A percentile compares a stretch with the other conserved stretches of the same genome.
phyloP scores from a whole-genome alignment of 2,329 filamentous ascomycete species.

The Trichoderma endophyticum region DNA sequence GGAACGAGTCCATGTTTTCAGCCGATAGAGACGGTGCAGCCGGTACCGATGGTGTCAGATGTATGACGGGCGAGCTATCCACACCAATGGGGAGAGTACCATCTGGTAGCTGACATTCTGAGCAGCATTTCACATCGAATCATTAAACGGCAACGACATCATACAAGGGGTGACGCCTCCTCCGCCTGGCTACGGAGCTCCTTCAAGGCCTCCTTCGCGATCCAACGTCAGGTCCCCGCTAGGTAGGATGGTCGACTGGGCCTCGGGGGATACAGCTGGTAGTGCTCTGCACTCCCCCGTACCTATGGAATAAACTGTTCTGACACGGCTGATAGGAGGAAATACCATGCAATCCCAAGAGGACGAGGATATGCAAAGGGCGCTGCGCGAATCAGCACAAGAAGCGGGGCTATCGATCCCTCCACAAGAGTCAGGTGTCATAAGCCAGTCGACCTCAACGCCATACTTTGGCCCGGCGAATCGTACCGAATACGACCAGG shows the following conservation, averaged over 20 bases:
- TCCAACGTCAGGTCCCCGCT: conserved; percentile 56
- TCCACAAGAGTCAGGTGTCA: conserved; percentile 50
- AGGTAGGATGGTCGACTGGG: conserved; percentile 49
- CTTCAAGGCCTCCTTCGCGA: conserved; percentile 62
- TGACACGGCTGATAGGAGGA: conserved; percentile 34
- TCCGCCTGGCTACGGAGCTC: conserved; percentile 43
- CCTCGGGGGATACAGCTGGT: conserved; percentile 42
- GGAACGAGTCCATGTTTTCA: conserved; percentile 54
- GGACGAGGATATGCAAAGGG: conserved; percentile 55
- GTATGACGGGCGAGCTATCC: conserved; percentile 33
- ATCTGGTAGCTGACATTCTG: conserved; percentile 23
- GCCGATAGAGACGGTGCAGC: conserved; percentile 50
- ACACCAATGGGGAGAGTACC: neutral
- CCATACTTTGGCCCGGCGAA: conserved; percentile 60
- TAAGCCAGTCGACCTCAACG: conserved; percentile 37
- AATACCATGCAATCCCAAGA: conserved; percentile 42
- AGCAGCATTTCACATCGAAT: conserved; percentile 56
- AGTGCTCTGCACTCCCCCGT: conserved; percentile 25
- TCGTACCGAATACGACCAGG: conserved; percentile 51
- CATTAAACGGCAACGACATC: conserved; percentile 43
- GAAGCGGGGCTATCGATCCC: conserved; percentile 45
- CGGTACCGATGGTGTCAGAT: conserved; percentile 43
- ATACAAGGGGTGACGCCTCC: conserved; percentile 44
- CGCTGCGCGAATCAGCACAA: conserved; percentile 53
- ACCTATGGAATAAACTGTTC: conserved; percentile 20